Base-by-base conservation (phyloP, 768 basidiomycete genomes). In the Lactarius hengduanensis region DNA sequence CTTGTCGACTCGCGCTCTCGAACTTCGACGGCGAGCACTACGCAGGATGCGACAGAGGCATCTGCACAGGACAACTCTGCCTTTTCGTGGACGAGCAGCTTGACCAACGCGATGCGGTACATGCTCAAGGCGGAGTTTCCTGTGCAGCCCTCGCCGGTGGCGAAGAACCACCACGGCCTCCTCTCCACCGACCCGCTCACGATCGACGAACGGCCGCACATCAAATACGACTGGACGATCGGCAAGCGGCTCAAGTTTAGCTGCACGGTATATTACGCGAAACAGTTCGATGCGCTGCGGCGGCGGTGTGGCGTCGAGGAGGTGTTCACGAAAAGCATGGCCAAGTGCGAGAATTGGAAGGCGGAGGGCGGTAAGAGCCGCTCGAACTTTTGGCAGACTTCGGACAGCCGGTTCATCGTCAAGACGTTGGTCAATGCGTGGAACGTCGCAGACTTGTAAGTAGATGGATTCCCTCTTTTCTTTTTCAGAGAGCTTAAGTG, bases 351-450 rank as follows among this genome's bases (percentile, higher is more conserved):
- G 50, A 85, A 84, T 63, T 94, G 91, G 91, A 78, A 81, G 15
- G 90, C 91, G 0, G 86, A 86, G 63, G 88, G 92, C 0, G 92
- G 92, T 6, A 94, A 93, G 82, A 91, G 89, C 75, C 84, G 82
- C 72, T 86, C 85, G 2, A 86, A 88, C 69, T 94, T 93, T 72
- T 91, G 91, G 89, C 91, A 89, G 81, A 92, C 89, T 56, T 74
- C 77, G 32, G 92, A 94, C 74, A 84, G 89, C 69, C 79, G 85
- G 66, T 91, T 89, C 73, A 87, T 94, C 70, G 88, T 93, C 79
- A 93, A 93, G 83, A 91, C 91, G 22, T 76, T 93, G 66, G 88
- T 94, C 18, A 88, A 89, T 76, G 89, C 90, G 16, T 93, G 91
- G 91, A 91, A 91, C 75, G 91, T 92, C 47, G 88, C 88, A 6